Evolutionary conservation across 176 grass and related monocot species (phyloP), one percentile per base, ranked within the genome.

Genomic region (Echinochloa phyllopogon): DNA sequence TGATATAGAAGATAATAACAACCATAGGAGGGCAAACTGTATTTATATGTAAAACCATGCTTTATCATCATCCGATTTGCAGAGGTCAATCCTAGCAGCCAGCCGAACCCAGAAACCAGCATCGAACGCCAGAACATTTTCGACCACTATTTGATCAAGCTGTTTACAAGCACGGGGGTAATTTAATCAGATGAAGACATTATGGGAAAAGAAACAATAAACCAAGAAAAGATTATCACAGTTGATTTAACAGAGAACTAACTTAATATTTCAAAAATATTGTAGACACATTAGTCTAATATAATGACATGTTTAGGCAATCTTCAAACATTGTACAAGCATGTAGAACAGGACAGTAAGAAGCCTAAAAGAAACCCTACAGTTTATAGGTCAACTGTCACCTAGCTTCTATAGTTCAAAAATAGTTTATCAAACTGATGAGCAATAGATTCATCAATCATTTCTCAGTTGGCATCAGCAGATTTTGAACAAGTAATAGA

Each of bases 31-130:
- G 27, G 5, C 41, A 74, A 84, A 78, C 43, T 62, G 62, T 89
- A 73, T 88, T 8, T 37, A 86, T 76, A 82, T 70, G 57, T 76
- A 80, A 86, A 96, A 88, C 65, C 89, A 80, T 94, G 84, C 96
- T 96, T 99, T 92, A 81, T 96, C 96, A 87, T 99, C 96, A 86
- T 99, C 96, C 6, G 88, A 99, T 89, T 92, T 91, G 91, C 91
- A 94, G 15, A 92, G 88, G 70, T 96, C 93, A 81, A 87, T 87
- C 86, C 91, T 91, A 65, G 93, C 89, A 16, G 94, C 91, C 67
- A 99, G 81, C 55, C 91, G 89, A 84, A 96, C 88, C 93, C 91
- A 99, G 82, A 99, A 99, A 76, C 78, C 87, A 13, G 90, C 86
- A 10, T 89, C 86, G 15, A 99, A 94, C 68, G 96, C 85, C 66